These are phyloP conservation scores for Pterulicium gracile DNA, from an alignment of 1,284 basidiomycete species.

Conservation along the genomic window DNA sequence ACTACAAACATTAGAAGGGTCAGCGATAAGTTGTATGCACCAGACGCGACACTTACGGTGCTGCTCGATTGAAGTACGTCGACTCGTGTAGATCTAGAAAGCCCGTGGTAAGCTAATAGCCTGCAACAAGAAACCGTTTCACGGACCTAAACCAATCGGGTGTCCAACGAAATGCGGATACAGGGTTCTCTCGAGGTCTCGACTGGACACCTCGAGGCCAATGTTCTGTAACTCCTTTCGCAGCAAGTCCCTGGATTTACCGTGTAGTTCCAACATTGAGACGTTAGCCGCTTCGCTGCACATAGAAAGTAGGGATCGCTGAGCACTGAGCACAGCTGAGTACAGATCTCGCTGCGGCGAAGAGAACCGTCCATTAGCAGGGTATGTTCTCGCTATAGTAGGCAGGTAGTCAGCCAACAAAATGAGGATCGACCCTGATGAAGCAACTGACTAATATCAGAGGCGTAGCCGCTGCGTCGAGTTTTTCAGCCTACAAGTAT, in stretches of 20 bases:
- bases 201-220: slow-evolving; percentile 62
- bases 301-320: slow-evolving; percentile 56
- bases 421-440: slow-evolving; percentile 2
- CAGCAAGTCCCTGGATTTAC: slow-evolving; percentile 62
- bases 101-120: not conserved
- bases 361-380: slow-evolving; percentile 74
- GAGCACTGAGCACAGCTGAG: slow-evolving; percentile 66
- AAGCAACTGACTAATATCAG: slow-evolving; percentile 75
- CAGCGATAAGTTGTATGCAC: slow-evolving; percentile 8
- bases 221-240: slow-evolving; percentile 51
- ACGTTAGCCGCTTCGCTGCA: slow-evolving; percentile 48
- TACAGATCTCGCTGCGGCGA: slow-evolving; percentile 83
- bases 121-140: slow-evolving; percentile 6
- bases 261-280: slow-evolving; percentile 73
- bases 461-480: slow-evolving; percentile 72
- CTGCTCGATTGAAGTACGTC: slow-evolving; percentile 33
- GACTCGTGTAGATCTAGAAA: slow-evolving; percentile 77
- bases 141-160: slow-evolving; percentile 72
- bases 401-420: slow-evolving; percentile 8
- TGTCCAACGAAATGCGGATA: slow-evolving; percentile 88
- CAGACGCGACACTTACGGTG: slow-evolving; percentile 20
- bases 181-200: slow-evolving; percentile 64
- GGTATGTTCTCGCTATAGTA: slow-evolving; percentile 74
- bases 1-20: not conserved
- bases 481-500: slow-evolving; percentile 8